These are phyloP conservation scores for Fusarium sulawesiense DNA, from an alignment of 2,329 filamentous ascomycete genomes.

Conservation along the genomic window DNA sequence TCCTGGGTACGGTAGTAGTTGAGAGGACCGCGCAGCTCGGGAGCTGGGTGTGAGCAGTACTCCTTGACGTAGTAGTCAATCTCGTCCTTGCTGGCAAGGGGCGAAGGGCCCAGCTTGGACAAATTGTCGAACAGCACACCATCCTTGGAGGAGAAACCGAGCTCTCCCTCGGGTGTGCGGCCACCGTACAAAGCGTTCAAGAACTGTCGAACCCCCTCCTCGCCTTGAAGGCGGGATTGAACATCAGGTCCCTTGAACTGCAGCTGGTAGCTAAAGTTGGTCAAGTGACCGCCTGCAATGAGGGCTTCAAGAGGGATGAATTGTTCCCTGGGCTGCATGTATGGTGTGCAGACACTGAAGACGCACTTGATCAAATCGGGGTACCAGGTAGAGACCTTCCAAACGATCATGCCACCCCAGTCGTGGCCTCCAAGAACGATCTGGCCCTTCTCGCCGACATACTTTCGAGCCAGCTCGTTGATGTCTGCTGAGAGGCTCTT, in stretches of 20 bases:
- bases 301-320: constrained; percentile 70
- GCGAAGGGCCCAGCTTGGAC: constrained; percentile 64
- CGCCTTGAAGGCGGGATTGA: constrained; percentile 67
- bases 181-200: constrained; percentile 79
- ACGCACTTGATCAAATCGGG: constrained; percentile 78
- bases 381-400: constrained; percentile 78
- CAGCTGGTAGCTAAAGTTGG: constrained; percentile 85
- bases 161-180: constrained; percentile 64
- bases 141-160: constrained; percentile 66
- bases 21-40: constrained; percentile 79
- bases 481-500: constrained; percentile 82
- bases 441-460: constrained; percentile 55
- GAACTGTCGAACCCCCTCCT: constrained; percentile 74
- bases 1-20: constrained; percentile 88
- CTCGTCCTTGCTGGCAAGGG: constrained; percentile 74
- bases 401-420: constrained; percentile 86
- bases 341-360: constrained; percentile 86
- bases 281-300: constrained; percentile 64
- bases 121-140: constrained; percentile 75
- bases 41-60: constrained; percentile 67
- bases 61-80: constrained; percentile 80
- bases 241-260: constrained; percentile 78
- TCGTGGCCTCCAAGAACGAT: constrained; percentile 93
- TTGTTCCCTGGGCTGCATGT: constrained; percentile 62
- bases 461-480: constrained; percentile 73